These are phyloP conservation scores for Pichia ethanolica DNA, from an alignment of 805 yeast genomes.

Conservation along the genomic window DNA sequence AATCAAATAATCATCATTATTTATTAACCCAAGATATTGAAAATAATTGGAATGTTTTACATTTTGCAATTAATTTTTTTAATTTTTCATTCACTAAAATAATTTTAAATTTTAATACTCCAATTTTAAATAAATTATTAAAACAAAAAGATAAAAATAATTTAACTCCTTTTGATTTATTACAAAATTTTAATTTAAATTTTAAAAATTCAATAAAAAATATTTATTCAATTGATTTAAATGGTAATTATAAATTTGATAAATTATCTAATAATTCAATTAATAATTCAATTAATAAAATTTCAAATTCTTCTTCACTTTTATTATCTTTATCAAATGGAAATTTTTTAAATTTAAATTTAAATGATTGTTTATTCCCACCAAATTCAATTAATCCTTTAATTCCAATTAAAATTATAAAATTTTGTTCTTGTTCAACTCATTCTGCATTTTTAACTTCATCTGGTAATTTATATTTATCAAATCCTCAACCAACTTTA, in stretches of 20 bases:
- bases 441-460: conserved; percentile 10
- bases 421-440: conserved; percentile 3
- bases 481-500: background rate
- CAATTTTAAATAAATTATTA: conserved; percentile 26
- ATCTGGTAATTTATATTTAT: conserved; percentile 6
- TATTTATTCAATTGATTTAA: background rate
- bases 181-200: conserved; percentile 22
- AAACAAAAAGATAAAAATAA: conserved; percentile 63
- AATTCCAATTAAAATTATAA: background rate
- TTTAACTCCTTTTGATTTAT: conserved; percentile 63
- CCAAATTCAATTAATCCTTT: conserved; percentile 3
- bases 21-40: conserved; percentile 52
- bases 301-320: background rate
- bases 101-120: conserved; percentile 24
- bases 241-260: conserved; percentile 4
- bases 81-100: conserved; percentile 47
- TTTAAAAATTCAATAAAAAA: background rate
- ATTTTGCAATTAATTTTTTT: conserved; percentile 55
- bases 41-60: conserved; percentile 77
- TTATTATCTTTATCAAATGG: conserved; percentile 3
- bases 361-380: background rate
- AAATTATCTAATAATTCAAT: too few species aligned
- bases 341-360: background rate
- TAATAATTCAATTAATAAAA: background rate
- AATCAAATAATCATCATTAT: conserved; percentile 37